Evolutionary conservation across 129 eudicot species (phyloP), one percentile per base, ranked within the genome.

Genomic region (Flaveria robusta): DNA sequence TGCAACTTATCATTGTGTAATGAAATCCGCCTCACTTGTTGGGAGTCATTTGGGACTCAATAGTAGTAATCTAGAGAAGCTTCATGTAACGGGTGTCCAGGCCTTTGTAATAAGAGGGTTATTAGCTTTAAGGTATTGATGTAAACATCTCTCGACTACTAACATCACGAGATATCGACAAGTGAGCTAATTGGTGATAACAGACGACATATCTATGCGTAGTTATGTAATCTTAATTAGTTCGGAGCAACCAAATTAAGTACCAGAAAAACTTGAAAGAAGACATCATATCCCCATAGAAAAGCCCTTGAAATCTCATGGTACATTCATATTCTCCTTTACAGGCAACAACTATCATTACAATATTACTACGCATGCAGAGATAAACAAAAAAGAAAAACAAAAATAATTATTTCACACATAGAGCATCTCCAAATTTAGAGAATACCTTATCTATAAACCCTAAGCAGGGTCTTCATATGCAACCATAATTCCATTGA

Each of bases 1-100:
- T 90, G 97, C 95, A 88, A 90, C 81, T 77, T 93, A 71, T 88
- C 95, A 15, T 79, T 88, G 49, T 92, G 95, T 27, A 85, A 82
- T 45, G 96, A 88, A 81, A 71, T 92, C 54, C 70, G 77, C 52
- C 16, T 78, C 5, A 19, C 60, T 1, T 95, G 97, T 23, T 88
- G 96, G 95, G 84, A 83, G 62, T 77, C 90, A 0, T 85, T 92
- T 45, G 90, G 87, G 51, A 24, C 43, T 59, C 27, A 27, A 79
- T 77, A 88, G 94, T 76, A 70, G 20, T 64, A 88, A 88, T 49
- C 71, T 92, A 81, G 76, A 90, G 71, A 80, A 73, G 0, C 7
- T 34, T 34, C 7, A 34, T 5, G 11, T 9, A 43, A 43, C 14
- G 2, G 14, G 13, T 8, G 2, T 43, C 14, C 49, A 8, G 3